Base-by-base conservation (phyloP, 2,329 filamentous ascomycete genomes). In the Arachnomyces sp. region DNA sequence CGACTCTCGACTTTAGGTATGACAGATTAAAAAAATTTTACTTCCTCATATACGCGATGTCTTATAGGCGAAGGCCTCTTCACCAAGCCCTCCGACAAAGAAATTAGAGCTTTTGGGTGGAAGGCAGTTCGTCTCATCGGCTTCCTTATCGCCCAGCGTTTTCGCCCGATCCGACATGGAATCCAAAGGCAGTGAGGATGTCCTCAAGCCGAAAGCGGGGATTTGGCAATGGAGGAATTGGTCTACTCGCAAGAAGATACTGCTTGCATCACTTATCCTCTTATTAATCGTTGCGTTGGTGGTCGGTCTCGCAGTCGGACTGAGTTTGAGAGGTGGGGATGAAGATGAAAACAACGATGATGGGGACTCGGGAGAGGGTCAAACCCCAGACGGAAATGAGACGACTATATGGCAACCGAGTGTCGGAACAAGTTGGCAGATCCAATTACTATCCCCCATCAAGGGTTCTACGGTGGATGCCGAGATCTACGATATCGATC, bases 401-500 rank as follows among this genome's bases (percentile, higher is more conserved):
- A 45, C 52, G 31, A 41, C 51, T 41, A 47, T 63, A 28, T 81
- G 77, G 77, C 62, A 68, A 42, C 79, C 79, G 2, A 52, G 56
- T 2, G 68, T 71, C 16, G 70, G 68, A 17, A 60, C 65, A 3
- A 68, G 68, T 2, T 83, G 77, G 77, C 78, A 83, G 51, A 82
- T 82, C 39, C 64, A 79, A 33, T 70, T 83, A 14, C 49, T 57
- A 36, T 48, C 63, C 53, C 28, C 55, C 28, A 28, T 61, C 43
- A 62, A 56, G 55, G 56, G 73, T 49, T 58, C 69, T 50, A 62
- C 63, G 0, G 41, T 70, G 7, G 64, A 80, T 45, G 73, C 77
- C 0, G 61, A 66, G 3, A 63, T 82, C 33, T 82, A 73, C 56
- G 78, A 82, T 55, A 78, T 82, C 43, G 68, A 77, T 44, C 64